Evolutionary conservation across 2,329 filamentous ascomycete species (phyloP).

Genomic region (Penicillium janthinellum): DNA sequence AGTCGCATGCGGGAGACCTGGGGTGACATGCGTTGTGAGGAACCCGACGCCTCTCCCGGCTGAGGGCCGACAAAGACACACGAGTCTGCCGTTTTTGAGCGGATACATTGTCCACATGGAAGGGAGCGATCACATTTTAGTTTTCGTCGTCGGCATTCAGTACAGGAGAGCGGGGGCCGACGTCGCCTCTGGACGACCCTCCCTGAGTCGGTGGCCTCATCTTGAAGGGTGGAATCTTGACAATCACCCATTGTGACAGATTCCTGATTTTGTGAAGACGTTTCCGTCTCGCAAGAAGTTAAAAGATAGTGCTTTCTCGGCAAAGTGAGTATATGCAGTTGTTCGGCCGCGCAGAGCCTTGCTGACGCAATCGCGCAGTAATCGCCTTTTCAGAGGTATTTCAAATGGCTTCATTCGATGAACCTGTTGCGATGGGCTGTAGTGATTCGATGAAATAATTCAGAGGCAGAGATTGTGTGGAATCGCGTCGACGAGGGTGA

Average conservation of each 20-base stretch:
- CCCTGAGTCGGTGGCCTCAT: slow-evolving; percentile 10
- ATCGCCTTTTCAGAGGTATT: background rate
- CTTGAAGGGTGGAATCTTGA: slow-evolving; percentile 9
- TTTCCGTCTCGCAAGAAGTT: background rate
- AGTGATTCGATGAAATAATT: background rate
- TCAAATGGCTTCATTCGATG: too few relatives aligned
- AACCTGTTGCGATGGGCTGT: background rate
- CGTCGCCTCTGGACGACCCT: slow-evolving; percentile 50
- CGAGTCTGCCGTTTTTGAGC: slow-evolving; percentile 52
- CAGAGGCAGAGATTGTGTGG: background rate
- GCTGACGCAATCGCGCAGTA: background rate
- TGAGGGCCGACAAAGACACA: slow-evolving; percentile 54
- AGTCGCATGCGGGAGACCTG: slow-evolving; percentile 14
- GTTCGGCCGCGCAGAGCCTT: background rate
- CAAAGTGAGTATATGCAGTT: background rate
- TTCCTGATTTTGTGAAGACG: background rate
- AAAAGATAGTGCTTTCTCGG: background rate
- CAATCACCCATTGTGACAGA: slow-evolving; percentile 10
- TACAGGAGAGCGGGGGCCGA: slow-evolving; percentile 68
- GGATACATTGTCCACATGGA: slow-evolving; percentile 66
- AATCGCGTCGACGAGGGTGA: background rate
- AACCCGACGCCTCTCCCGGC: slow-evolving; percentile 10
- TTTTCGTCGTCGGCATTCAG: slow-evolving; percentile 73
- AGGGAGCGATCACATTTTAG: slow-evolving; percentile 74
- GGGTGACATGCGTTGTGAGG: slow-evolving; percentile 20